Conservation (phyloP, 345 rosid genomes). For the Linum usitatissimum region DNA sequence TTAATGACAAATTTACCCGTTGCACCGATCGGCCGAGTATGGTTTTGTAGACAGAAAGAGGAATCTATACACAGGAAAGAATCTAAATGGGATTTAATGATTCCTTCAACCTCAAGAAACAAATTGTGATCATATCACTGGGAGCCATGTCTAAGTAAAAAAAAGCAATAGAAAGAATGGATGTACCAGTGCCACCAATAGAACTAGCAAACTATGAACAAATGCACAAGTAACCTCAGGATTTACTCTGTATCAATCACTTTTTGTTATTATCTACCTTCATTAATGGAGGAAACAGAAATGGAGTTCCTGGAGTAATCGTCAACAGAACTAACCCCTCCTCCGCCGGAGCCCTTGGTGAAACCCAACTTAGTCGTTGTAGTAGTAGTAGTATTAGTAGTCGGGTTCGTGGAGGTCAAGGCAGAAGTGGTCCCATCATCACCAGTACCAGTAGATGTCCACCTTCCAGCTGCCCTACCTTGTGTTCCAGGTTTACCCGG, state of each 20-base stretch:
- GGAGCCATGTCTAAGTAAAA: neutral
- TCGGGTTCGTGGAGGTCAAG: constrained; percentile 21
- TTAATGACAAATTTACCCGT: too few relatives aligned
- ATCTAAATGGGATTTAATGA: neutral
- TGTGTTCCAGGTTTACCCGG: constrained; percentile 75
- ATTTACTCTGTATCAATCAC: too few relatives aligned
- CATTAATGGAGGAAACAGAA: constrained; percentile 64
- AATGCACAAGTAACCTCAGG: too few relatives aligned
- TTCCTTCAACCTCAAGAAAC: neutral
- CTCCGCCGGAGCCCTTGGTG: constrained; percentile 33
- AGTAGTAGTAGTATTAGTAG: neutral
- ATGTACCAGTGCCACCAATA: constrained; percentile 7
- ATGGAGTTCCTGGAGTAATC: constrained; percentile 79
- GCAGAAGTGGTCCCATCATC: constrained; percentile 16
- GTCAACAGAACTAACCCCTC: constrained; percentile 40
- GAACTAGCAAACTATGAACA: neutral
- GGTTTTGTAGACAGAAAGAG: too few relatives aligned
- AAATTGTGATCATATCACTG: neutral
- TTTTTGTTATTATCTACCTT: constrained; percentile 46
- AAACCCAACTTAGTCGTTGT: constrained; percentile 22
- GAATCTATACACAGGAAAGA: too few relatives aligned
- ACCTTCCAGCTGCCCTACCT: constrained; percentile 39
- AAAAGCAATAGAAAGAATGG: constrained; percentile 1
- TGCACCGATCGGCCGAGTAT: too few relatives aligned
- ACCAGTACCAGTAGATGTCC: constrained; percentile 26